Conservation (phyloP, 1,139 yeast species). For the Blastobotrys niveus region DNA sequence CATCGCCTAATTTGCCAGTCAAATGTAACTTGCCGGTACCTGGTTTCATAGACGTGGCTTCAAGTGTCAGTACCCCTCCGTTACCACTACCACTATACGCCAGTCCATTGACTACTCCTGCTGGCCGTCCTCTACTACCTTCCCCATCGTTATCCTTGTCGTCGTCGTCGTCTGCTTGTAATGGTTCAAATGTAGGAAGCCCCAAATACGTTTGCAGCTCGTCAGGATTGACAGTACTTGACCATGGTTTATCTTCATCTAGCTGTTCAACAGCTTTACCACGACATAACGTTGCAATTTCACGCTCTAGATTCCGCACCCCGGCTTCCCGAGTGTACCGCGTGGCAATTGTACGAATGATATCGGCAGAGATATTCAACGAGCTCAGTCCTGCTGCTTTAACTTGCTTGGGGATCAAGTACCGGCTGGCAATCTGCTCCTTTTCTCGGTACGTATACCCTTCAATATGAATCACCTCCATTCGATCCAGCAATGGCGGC, state of each 20-base stretch:
- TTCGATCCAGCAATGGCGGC: slow-evolving; percentile 76
- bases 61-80: slow-evolving; percentile 78
- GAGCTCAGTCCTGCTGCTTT: slow-evolving; percentile 61
- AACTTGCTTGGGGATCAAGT: slow-evolving; percentile 74
- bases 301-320: slow-evolving; percentile 71
- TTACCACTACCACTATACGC: slow-evolving; percentile 86
- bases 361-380: slow-evolving; percentile 40
- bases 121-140: slow-evolving; percentile 37
- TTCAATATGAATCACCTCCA: slow-evolving; percentile 74
- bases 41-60: slow-evolving; percentile 62
- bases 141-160: slow-evolving; percentile 26
- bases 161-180: slow-evolving; percentile 34
- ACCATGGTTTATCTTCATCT: slow-evolving; percentile 27
- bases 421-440: slow-evolving; percentile 62
- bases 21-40: slow-evolving; percentile 48
- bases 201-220: slow-evolving; percentile 46
- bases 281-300: slow-evolving; percentile 67
- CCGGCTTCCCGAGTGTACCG: slow-evolving; percentile 86
- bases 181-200: slow-evolving; percentile 37
- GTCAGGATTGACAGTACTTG: slow-evolving; percentile 21
- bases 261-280: slow-evolving; percentile 67
- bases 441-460: slow-evolving; percentile 84
- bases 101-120: slow-evolving; percentile 85
- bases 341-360: slow-evolving; percentile 56
- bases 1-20: slow-evolving; percentile 83